Percentiles rank a stretch among this genome's conserved stretches.
These are phyloP conservation scores for Amanita brunnescens DNA, from an alignment of 768 basidiomycete species.

Conservation along the genomic window DNA sequence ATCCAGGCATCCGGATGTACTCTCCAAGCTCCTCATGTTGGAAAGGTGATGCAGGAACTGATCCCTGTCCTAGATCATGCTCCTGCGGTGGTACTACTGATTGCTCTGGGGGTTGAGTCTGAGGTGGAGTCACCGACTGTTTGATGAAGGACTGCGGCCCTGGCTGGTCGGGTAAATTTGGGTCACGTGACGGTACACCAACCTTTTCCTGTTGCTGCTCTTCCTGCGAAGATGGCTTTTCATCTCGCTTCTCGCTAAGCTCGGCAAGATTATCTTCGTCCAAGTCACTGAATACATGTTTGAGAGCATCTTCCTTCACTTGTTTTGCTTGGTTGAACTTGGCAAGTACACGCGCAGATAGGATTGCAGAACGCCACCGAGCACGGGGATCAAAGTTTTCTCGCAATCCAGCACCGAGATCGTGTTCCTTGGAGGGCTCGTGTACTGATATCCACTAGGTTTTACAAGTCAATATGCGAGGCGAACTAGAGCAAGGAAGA, in stretches of 20 bases:
- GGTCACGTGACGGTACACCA: not conserved
- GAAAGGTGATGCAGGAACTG: not conserved
- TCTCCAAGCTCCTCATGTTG: not conserved
- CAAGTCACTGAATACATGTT: conserved; percentile 2
- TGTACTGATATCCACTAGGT: conserved; percentile 35
- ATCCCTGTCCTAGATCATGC: not conserved
- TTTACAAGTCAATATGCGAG: not conserved
- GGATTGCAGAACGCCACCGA: conserved; percentile 67
- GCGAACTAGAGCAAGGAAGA: not conserved
- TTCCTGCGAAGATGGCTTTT: not conserved
- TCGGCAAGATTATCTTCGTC: conserved; percentile 1
- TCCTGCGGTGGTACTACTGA: not conserved
- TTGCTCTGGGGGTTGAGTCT: not conserved
- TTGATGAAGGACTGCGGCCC: too few relatives aligned
- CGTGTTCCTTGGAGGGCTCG: conserved; percentile 58
- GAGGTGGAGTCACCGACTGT: not conserved
- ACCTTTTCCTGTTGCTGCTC: not conserved
- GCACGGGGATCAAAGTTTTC: conserved; percentile 76
- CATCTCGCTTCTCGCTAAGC: not conserved
- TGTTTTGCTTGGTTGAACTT: conserved; percentile 19
- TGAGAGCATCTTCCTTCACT: not conserved
- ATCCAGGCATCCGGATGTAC: conserved; percentile 3
- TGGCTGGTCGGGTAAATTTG: too few relatives aligned
- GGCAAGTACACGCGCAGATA: conserved; percentile 33
- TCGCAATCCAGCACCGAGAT: conserved; percentile 63